Percentiles rank a stretch among this genome's conserved stretches.
These are phyloP conservation scores for Trichoderma gracile DNA, from an alignment of 2,329 filamentous ascomycete species.

Conservation along the genomic window DNA sequence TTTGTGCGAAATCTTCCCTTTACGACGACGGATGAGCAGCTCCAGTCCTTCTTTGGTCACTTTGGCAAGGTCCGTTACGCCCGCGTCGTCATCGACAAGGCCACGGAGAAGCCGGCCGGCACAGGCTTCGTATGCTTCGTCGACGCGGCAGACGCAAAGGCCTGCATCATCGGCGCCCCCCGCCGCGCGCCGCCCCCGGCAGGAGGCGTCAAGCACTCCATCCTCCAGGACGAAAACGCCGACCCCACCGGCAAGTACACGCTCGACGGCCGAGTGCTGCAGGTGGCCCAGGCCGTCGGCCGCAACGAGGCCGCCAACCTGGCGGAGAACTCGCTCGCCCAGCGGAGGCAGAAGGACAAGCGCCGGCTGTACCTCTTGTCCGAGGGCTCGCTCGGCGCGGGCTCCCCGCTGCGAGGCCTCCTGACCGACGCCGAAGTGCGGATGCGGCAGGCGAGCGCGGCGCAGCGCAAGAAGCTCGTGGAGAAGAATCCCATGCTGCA, in stretches of 20 bases:
- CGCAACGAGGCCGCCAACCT: slow-evolving; percentile 77
- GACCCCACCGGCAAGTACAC: slow-evolving; percentile 87
- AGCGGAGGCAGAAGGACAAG: slow-evolving; percentile 78
- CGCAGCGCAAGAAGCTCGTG: slow-evolving; percentile 86
- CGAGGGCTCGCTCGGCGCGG: slow-evolving; percentile 80
- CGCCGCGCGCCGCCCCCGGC: slow-evolving; percentile 50
- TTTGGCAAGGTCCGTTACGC: slow-evolving; percentile 92
- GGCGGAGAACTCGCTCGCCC: slow-evolving; percentile 65
- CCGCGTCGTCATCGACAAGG: slow-evolving; percentile 82
- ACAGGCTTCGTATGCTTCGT: slow-evolving; percentile 96
- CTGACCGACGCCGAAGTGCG: slow-evolving; percentile 78
- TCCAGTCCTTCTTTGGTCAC: slow-evolving; percentile 81
- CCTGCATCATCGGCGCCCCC: slow-evolving; percentile 76
- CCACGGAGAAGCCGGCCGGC: slow-evolving; percentile 82
- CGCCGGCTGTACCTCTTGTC: slow-evolving; percentile 82
- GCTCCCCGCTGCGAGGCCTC: slow-evolving; percentile 73
- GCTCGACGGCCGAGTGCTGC: slow-evolving; percentile 82
- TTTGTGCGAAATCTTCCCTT: slow-evolving; percentile 96
- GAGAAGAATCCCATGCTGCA: slow-evolving; percentile 88
- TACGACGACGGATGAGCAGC: slow-evolving; percentile 75
- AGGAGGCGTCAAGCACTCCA: slow-evolving; percentile 68
- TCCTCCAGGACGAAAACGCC: slow-evolving; percentile 81
- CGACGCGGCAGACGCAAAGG: slow-evolving; percentile 70
- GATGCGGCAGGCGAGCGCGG: slow-evolving; percentile 83
- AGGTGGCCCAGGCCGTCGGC: slow-evolving; percentile 81